phyloP scores from a whole-genome alignment of 352 stramenopile genomes.

The Pythium folliculosum region DNA sequence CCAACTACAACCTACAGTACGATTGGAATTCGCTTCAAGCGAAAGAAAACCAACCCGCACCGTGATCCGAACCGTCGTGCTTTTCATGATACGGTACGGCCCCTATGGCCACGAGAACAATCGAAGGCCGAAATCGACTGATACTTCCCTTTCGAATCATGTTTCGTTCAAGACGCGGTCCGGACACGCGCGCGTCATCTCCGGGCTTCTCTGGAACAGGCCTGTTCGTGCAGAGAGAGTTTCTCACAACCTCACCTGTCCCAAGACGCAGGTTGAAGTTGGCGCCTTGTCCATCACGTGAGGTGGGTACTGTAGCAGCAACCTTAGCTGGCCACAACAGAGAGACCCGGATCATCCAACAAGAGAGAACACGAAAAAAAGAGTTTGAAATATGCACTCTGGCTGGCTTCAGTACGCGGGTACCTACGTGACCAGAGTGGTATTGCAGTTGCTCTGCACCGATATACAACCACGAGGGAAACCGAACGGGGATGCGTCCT shows the following conservation, averaged over 20 bases:
- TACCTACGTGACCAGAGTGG: background rate
- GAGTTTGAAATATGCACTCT: background rate
- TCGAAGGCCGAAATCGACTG: background rate
- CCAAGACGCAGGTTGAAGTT: constrained; percentile 6
- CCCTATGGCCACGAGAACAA: background rate
- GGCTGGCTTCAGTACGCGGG: background rate
- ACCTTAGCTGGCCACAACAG: constrained; percentile 5
- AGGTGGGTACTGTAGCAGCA: background rate
- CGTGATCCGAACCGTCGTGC: background rate
- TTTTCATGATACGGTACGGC: no score
- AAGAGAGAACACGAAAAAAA: background rate
- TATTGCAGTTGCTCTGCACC: background rate
- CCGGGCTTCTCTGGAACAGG: background rate
- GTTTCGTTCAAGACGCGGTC: background rate
- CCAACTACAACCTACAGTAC: background rate
- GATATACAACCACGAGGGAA: background rate
- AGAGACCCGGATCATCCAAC: background rate
- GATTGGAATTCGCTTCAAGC: background rate
- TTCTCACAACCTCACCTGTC: background rate
- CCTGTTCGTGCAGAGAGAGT: background rate
- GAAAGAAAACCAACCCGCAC: background rate
- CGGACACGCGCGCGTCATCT: background rate
- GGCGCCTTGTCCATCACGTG: background rate
- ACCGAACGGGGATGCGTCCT: background rate
- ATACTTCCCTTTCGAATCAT: background rate